Base-by-base conservation (phyloP, 352 stramenopile species). In the Pythium diclinum region DNA sequence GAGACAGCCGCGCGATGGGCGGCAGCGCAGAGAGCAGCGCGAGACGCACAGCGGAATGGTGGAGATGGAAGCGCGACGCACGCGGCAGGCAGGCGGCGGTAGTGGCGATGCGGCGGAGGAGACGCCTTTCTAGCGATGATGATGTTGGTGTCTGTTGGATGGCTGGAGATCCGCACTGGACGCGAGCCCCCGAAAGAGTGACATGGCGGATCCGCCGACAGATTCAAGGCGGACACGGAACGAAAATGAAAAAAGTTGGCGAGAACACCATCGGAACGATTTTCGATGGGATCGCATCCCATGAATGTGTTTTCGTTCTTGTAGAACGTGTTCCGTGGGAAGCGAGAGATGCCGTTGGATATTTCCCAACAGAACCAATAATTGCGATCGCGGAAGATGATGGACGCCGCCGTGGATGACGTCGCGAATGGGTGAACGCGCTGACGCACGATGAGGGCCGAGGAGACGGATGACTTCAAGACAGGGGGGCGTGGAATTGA, bases 1-100 rank as follows among this genome's bases (percentile, higher is more conserved):
- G 40, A 48, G 40, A 48, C 14, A 48, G 40, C 40, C 14, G n/a
- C 38, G 38, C 38, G 38, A n/a, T 10, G 38, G 14, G 38, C 40
- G 40, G 40, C 40, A 48, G 40, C 40, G 40, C 40, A 48, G 40
- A 48, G 40, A 48, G 40, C 40, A 48, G 40, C 40, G 40, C 40
- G 40, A 48, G 40, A 48, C 14, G 16, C 40, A 48, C 40, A 48
- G 40, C 40, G 40, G 40, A 48, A 48, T 48, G 40, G 40, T 48
- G 40, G 40, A 48, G 40, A 16, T 3, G 7, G 40, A 48, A 16
- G 40, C 17, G 40, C 40, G 40, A 9, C 40, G 40, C 40, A 2
- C 3, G 40, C 13, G n/a, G 40, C 40, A 48, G 40, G 13, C 40
- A 48, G 1, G 40, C 40, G 40, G 40, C 38, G 14, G 38, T 16